Percentiles rank a stretch among this genome's conserved stretches.
These are phyloP conservation scores for Aspergillus avenaceus DNA, from an alignment of 495 filamentous ascomycete species.

Conservation along the genomic window DNA sequence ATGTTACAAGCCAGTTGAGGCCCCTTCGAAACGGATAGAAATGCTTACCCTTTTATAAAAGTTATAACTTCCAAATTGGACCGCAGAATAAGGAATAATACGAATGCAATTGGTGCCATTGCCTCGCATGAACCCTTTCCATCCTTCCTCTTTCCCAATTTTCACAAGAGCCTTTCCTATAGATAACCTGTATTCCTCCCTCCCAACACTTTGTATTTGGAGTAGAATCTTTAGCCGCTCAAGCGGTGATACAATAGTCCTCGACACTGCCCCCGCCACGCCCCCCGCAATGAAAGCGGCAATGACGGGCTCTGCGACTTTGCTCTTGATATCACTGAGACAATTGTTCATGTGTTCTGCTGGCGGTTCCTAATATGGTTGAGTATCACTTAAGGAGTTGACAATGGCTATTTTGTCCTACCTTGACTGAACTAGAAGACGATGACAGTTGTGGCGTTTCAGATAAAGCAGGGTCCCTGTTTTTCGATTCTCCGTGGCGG, in stretches of 20 bases:
- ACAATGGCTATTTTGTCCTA: slow-evolving; percentile 11
- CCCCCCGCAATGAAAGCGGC: slow-evolving; percentile 96
- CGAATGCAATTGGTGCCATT: slow-evolving; percentile 98
- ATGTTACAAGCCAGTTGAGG: background rate
- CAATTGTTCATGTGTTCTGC: slow-evolving; percentile 12
- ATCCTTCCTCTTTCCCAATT: slow-evolving; percentile 96
- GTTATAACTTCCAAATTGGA: slow-evolving; percentile 97
- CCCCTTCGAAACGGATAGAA: background rate
- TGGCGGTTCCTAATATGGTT: slow-evolving; percentile 12
- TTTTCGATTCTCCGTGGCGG: slow-evolving; percentile 27
- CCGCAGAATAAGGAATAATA: slow-evolving; percentile 95
- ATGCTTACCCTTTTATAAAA: slow-evolving; percentile 83
- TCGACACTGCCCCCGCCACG: slow-evolving; percentile 91
- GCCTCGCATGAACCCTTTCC: slow-evolving; percentile 92
- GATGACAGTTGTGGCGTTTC: slow-evolving; percentile 21
- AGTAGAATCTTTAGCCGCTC: slow-evolving; percentile 97
- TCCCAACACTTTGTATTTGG: slow-evolving; percentile 88
- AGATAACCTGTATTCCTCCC: slow-evolving; percentile 85
- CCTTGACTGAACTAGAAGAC: slow-evolving; percentile 21
- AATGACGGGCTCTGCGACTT: slow-evolving; percentile 63
- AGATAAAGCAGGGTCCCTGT: slow-evolving; percentile 15
- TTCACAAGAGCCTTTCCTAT: slow-evolving; percentile 84
- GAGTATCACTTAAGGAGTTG: background rate
- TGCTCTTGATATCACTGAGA: slow-evolving; percentile 16
- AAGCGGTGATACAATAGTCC: slow-evolving; percentile 92